These are phyloP conservation scores for Termitomyces sp. DNA, from an alignment of 768 basidiomycete species.

Conservation along the genomic window DNA sequence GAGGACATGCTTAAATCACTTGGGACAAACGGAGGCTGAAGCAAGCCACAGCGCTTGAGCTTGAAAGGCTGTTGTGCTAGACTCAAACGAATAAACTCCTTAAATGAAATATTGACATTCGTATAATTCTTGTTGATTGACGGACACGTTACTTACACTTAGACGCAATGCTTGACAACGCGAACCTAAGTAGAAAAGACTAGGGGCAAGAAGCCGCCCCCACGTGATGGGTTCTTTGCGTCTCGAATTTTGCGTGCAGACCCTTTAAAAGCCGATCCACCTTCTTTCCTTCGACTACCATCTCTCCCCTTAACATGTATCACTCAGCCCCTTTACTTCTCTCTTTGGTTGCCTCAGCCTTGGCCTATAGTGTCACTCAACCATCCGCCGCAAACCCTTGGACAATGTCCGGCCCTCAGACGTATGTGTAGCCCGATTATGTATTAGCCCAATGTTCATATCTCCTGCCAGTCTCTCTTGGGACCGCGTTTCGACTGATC, in stretches of 20 bases:
- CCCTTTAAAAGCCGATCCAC: constrained; percentile 16
- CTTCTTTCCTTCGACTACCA: constrained; percentile 7
- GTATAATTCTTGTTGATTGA: constrained; percentile 5
- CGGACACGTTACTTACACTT: not conserved
- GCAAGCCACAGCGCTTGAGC: not conserved
- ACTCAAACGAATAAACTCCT: not conserved
- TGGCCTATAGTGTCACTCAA: constrained; percentile 57
- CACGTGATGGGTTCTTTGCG: constrained; percentile 14
- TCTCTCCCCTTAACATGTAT: constrained; percentile 31
- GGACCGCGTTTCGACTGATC: constrained; percentile 63
- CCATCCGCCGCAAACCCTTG: constrained; percentile 48
- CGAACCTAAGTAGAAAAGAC: not conserved
- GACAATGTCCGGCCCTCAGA: constrained; percentile 50
- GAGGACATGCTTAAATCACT: constrained; percentile 39
- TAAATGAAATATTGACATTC: constrained; percentile 5
- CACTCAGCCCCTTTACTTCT: constrained; percentile 37
- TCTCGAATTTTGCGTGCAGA: constrained; percentile 11
- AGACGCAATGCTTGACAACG: not conserved
- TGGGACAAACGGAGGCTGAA: constrained; percentile 3
- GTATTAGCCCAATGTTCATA: not conserved
- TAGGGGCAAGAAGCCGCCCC: constrained; percentile 6
- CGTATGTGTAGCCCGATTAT: constrained; percentile 21
- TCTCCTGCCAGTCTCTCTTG: constrained; percentile 44
- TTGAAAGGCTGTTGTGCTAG: not conserved
- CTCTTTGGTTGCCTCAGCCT: constrained; percentile 45